These are phyloP conservation scores for Wickerhamiella australiensis DNA, from an alignment of 805 yeast species.

Conservation along the genomic window DNA sequence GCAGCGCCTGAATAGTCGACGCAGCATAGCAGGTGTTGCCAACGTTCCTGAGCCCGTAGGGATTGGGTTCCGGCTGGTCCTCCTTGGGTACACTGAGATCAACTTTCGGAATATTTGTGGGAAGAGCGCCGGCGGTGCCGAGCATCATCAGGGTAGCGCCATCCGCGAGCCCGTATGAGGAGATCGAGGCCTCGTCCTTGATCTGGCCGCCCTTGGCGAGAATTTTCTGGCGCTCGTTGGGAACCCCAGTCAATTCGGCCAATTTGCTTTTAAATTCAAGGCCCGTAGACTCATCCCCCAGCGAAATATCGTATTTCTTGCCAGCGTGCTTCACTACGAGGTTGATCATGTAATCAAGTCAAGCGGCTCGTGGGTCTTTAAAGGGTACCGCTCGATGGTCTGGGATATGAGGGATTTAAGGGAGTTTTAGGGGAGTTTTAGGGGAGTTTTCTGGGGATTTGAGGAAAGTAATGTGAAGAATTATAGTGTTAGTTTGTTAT, in stretches of 20 bases:
- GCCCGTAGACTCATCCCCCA: constrained; percentile 47
- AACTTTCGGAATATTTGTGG: constrained; percentile 38
- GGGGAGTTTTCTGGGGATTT: no score
- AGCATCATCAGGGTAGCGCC: constrained; percentile 71
- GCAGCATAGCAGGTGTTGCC: constrained; percentile 75
- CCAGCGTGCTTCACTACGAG: constrained; percentile 57
- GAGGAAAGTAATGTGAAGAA: no score
- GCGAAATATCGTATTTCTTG: constrained; percentile 44
- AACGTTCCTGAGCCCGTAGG: constrained; percentile 55
- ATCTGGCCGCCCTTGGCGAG: constrained; percentile 83
- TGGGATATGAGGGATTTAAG: no score
- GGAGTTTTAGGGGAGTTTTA: no score
- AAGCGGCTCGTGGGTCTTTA: neutral
- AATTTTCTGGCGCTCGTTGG: constrained; percentile 82
- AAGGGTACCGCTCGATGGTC: neutral
- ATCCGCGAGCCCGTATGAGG: constrained; percentile 44
- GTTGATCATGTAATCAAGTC: constrained; percentile 11
- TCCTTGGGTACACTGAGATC: constrained; percentile 48
- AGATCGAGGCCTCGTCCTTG: constrained; percentile 51
- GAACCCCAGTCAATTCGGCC: constrained; percentile 62
- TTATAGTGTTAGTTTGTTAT: no score
- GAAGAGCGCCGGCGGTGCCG: constrained; percentile 74
- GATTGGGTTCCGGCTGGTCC: constrained; percentile 32
- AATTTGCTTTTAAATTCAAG: constrained; percentile 55
- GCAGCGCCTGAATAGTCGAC: constrained; percentile 50